Evolutionary conservation across 1,284 basidiomycete species (phyloP), one percentile per base, ranked within the genome.

Genomic region (Sanguinoderma infundibulare): DNA sequence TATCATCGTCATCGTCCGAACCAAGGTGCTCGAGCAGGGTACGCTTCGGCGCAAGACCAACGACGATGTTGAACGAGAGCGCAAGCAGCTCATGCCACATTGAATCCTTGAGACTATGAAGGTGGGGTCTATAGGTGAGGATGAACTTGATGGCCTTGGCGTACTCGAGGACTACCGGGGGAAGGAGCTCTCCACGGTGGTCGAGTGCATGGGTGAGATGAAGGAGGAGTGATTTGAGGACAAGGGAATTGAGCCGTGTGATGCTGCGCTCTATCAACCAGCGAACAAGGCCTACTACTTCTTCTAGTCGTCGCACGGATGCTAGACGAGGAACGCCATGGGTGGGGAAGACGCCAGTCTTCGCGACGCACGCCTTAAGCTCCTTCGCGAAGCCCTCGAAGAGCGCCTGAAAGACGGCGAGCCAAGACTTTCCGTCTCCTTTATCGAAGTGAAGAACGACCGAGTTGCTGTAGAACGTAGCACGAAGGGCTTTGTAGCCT

Each of bases 131-230:
- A 72, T 87, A 89, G 53, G 77, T 77, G 46, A 95, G 78, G 2
- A 92, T 72, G 51, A 79, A 80, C 42, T 86, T 84, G 36, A 97
- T 79, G 0, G 91, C 83, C 72, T 96, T 95, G 61, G 90, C 81
- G 72, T 95, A 98, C 72, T 95, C 87, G 62, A 94, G 75, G 2
- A 91, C 87, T 5, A 95, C 82, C 0, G 87, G 86, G 7, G 80
- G 71, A 55, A 91, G 82, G 9, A 97, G 79, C 46, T 82, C 68
- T 28, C 82, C 81, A 12, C 82, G 76, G 66, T 86, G 73, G 12
- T 87, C 79, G 61, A 95, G 81, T 60, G 83, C 83, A 59, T 87
- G 83, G 4, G 81, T 76, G 56, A 98, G 79, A 72, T 96, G 92
- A 4, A 79, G 78, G 54, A 94, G 76, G 38, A 96, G 69, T 3